A percentile compares a stretch with the other conserved stretches of the same genome.
phyloP scores from a whole-genome alignment of 2,329 filamentous ascomycete genomes.

The Metarhizium anisopliae region DNA sequence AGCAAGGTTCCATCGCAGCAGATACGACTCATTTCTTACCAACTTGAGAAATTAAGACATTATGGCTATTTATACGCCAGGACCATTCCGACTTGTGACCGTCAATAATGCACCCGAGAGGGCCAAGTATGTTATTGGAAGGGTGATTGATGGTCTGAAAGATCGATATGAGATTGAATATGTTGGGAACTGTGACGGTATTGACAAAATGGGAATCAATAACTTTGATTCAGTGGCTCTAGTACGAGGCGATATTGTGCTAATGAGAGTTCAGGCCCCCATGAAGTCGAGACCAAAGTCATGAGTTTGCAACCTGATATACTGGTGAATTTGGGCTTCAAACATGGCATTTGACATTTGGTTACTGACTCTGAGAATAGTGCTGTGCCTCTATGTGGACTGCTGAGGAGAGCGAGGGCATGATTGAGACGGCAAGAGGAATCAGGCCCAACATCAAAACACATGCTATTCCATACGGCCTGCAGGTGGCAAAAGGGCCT shows the following conservation, averaged over 20 bases:
- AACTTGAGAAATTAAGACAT: too few relatives aligned
- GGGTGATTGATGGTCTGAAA: not conserved
- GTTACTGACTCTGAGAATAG: not conserved
- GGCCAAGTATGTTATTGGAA: not conserved
- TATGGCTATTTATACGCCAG: too few relatives aligned
- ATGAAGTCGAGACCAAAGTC: not conserved
- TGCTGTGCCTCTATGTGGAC: not conserved
- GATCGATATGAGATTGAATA: not conserved
- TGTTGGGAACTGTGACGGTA: not conserved
- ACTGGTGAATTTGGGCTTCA: not conserved
- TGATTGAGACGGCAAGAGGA: not conserved
- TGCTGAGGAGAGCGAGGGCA: not conserved
- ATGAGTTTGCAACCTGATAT: not conserved
- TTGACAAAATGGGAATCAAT: not conserved
- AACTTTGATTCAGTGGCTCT: not conserved
- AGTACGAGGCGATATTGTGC: too few relatives aligned
- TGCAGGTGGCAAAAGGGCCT: not conserved
- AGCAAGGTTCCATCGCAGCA: too few relatives aligned
- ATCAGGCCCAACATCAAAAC: not conserved
- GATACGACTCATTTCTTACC: too few relatives aligned
- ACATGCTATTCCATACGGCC: not conserved
- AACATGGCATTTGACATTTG: not conserved
- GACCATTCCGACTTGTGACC: not conserved
- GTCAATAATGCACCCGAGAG: not conserved
- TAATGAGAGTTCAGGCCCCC: not conserved